Evolutionary conservation across 1,284 basidiomycete species (phyloP).

Genomic region (Microbotryum silenes-acaulis): DNA sequence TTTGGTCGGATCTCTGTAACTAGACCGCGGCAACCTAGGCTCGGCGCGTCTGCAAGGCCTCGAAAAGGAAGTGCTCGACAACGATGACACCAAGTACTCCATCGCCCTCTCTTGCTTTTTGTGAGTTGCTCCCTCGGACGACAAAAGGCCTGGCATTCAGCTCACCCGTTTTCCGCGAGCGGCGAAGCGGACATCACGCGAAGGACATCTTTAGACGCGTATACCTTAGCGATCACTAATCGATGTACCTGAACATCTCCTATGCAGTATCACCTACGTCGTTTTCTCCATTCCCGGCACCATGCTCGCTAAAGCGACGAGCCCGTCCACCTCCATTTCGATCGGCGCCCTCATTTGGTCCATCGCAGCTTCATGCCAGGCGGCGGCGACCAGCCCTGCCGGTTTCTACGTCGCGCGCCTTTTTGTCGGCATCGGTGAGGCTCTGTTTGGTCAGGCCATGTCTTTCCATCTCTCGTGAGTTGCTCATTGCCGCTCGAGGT

Average conservation of each 20-base stretch:
- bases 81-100: constrained; percentile 40
- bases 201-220: too few species aligned
- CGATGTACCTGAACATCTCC: too few species aligned
- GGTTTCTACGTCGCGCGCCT: constrained; percentile 41
- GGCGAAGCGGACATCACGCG: too few species aligned
- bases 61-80: constrained; percentile 37
- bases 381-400: constrained; percentile 38
- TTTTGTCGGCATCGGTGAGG: constrained; percentile 42
- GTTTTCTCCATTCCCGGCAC: constrained; percentile 38
- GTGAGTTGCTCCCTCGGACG: not conserved
- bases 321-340: constrained; percentile 42
- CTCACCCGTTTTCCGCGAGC: too few species aligned
- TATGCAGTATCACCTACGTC: constrained; percentile 38
- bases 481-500: too few species aligned
- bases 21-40: constrained; percentile 2
- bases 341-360: constrained; percentile 44
- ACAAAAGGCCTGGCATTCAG: too few species aligned
- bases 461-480: too few species aligned
- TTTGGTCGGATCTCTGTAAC: too few species aligned
- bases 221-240: too few species aligned
- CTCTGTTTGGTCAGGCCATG: too few species aligned
- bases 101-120: constrained; percentile 43
- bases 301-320: constrained; percentile 36
- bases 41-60: constrained; percentile 42
- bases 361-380: constrained; percentile 43